Evolutionary conservation across 1,284 basidiomycete species (phyloP).

Genomic region (Cryptococcus hybrid): DNA sequence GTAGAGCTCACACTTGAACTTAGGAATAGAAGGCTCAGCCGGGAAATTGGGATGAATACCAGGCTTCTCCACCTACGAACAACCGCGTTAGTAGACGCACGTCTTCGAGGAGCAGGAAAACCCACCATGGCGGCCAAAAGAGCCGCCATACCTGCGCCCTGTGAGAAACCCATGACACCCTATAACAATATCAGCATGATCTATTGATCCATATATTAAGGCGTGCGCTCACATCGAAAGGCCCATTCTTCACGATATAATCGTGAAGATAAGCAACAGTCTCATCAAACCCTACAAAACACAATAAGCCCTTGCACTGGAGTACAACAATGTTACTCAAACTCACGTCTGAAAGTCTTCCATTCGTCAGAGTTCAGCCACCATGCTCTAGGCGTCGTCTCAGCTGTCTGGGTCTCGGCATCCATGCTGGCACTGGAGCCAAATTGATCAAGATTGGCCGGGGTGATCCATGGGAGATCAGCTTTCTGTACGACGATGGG

Average conservation of each 20-base stretch:
- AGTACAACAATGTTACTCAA: background rate
- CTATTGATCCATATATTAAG: background rate
- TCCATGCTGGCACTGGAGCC: constrained; percentile 58
- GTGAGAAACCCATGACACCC: constrained; percentile 83
- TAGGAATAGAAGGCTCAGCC: constrained; percentile 62
- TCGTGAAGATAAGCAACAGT: constrained; percentile 53
- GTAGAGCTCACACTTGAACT: constrained; percentile 57
- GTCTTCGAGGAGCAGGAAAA: background rate
- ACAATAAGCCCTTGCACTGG: constrained; percentile 1
- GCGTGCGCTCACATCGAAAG: constrained; percentile 48
- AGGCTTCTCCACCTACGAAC: constrained; percentile 57
- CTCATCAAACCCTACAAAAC: constrained; percentile 60
- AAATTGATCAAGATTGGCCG: constrained; percentile 53
- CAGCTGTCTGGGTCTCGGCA: constrained; percentile 56
- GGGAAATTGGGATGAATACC: constrained; percentile 62
- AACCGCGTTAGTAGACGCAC: background rate
- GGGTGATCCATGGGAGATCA: constrained; percentile 59
- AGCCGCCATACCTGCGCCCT: constrained; percentile 74
- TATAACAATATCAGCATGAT: constrained; percentile 37
- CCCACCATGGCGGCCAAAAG: constrained; percentile 69
- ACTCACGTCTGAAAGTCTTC: constrained; percentile 49
- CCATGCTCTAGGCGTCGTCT: constrained; percentile 74
- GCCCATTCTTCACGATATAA: constrained; percentile 47
- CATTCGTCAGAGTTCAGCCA: constrained; percentile 61
- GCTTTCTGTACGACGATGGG: constrained; percentile 67